phyloP scores from a whole-genome alignment of 495 filamentous ascomycete genomes.

The Talaromyces ruber region DNA sequence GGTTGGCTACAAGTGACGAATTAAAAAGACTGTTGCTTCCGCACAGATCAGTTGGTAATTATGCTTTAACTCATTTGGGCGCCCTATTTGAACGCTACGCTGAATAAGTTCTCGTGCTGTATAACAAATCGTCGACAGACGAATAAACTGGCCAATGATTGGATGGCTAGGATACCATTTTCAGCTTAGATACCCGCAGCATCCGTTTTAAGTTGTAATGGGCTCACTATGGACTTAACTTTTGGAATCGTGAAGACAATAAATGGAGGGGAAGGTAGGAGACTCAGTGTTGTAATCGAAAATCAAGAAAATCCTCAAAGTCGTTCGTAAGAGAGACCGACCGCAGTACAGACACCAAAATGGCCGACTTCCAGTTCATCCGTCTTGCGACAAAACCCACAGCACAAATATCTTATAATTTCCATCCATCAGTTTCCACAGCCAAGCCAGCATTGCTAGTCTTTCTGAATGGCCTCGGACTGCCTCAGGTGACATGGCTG shows the following conservation, averaged over 20 bases:
- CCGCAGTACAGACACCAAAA: constrained; percentile 1
- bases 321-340: not conserved
- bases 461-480: constrained; percentile 54
- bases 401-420: constrained; percentile 19
- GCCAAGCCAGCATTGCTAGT: constrained; percentile 35
- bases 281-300: not conserved
- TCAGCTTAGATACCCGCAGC: not conserved
- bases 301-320: not conserved
- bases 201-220: not conserved
- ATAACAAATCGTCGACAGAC: not conserved
- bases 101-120: not conserved
- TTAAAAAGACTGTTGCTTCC: not conserved
- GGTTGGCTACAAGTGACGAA: not conserved
- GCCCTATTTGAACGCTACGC: not conserved
- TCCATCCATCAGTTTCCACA: constrained; percentile 10
- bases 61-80: not conserved
- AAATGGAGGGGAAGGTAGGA: not conserved
- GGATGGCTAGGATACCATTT: not conserved
- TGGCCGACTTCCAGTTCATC: constrained; percentile 11
- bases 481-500: constrained; percentile 42
- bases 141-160: not conserved
- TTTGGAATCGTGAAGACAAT: not conserved
- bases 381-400: constrained; percentile 20
- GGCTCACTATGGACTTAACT: not conserved
- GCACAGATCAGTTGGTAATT: not conserved